Percentiles rank a stretch among this genome's conserved stretches.
Evolutionary conservation across 2,329 filamentous ascomycete species (phyloP).

Genomic region (Fusarium hainanense): DNA sequence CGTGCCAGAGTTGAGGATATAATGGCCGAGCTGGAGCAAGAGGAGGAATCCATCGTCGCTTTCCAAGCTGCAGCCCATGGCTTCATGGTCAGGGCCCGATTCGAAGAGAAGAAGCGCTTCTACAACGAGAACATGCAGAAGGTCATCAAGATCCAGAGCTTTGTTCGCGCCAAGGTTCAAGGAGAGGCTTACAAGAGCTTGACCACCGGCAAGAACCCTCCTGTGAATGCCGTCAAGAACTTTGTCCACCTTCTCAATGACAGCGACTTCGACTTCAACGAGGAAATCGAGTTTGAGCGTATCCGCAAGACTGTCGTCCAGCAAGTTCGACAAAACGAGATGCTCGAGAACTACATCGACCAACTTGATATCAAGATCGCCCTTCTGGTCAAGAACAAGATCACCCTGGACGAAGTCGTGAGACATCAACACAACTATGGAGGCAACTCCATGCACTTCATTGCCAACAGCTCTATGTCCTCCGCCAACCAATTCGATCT

Average conservation of each 20-base stretch:
- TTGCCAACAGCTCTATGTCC: slow-evolving; percentile 88
- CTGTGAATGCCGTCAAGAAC: slow-evolving; percentile 95
- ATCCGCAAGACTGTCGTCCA: slow-evolving; percentile 96
- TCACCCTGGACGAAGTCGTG: slow-evolving; percentile 96
- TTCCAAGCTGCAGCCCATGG: slow-evolving; percentile 81
- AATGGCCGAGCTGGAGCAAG: slow-evolving; percentile 80
- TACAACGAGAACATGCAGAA: slow-evolving; percentile 99
- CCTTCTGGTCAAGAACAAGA: slow-evolving; percentile 98
- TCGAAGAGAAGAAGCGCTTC: slow-evolving; percentile 86
- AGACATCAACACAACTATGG: slow-evolving; percentile 97
- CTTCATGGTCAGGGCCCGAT: slow-evolving; percentile 77
- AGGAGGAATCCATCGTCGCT: slow-evolving; percentile 80
- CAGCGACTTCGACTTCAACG: slow-evolving; percentile 98
- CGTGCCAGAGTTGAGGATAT: slow-evolving; percentile 78
- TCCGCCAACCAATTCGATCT: slow-evolving; percentile 95
- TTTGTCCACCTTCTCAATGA: slow-evolving; percentile 98
- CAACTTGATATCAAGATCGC: slow-evolving; percentile 99
- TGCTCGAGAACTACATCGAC: slow-evolving; percentile 97
- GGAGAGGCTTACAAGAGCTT: slow-evolving; percentile 98
- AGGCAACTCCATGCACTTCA: slow-evolving; percentile 83
- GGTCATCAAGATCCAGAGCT: slow-evolving; percentile 98
- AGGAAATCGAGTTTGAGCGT: slow-evolving; percentile 96
- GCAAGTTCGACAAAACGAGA: slow-evolving; percentile 95
- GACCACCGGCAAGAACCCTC: slow-evolving; percentile 95
- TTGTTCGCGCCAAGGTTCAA: slow-evolving; percentile 92